Base-by-base conservation (phyloP, 2,329 filamentous ascomycete genomes). In the Teratosphaeria destructans region DNA sequence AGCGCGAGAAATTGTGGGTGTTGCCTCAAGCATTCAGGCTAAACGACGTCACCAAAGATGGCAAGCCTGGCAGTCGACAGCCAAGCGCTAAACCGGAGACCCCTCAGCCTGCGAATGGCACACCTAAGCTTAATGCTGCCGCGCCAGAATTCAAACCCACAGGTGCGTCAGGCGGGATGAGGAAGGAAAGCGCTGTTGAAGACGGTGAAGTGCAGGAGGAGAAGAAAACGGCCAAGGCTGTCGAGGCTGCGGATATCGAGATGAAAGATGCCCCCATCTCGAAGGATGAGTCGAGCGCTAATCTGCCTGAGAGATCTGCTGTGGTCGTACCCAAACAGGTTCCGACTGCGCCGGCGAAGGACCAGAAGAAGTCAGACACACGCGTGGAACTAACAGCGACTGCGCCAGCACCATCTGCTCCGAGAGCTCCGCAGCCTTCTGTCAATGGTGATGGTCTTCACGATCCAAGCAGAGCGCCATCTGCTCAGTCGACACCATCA, bases 121-220 rank as follows among this genome's bases (percentile, higher is more conserved):
- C 73, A 7, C 73, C 69, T 3, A 77, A 78, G 57, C 70, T 82
- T 37, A 77, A 73, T 64, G 78, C 86, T 16, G 81, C 78, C 16
- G 87, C 86, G 10, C 70, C 79, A 11, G 82, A 88, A 37, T 90
- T 89, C 72, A 86, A 83, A 67, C 84, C 86, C 4, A 65, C 58
- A 27, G 52, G 62, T 61, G 23, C 60, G 11, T 63, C 69, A 34
- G 72, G 60, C 62, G 71, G 72, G 1, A 84, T 86, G 62, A 63
- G 63, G n/a, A 70, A 70, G 56, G 64, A 62, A 16, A 64, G 23
- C 16, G 26, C 64, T n/a, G 62, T 83, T 57, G 87, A 90, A 70
- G 87, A 90, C 68, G 87, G 87, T 23, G 87, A 90, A 70, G 86
- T 89, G 27, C 82, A 85, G 63, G 87, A 89, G 66, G 77, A 76